Base-by-base conservation (phyloP, 306 rosid species). In the Chamaecrista fasciculata region DNA sequence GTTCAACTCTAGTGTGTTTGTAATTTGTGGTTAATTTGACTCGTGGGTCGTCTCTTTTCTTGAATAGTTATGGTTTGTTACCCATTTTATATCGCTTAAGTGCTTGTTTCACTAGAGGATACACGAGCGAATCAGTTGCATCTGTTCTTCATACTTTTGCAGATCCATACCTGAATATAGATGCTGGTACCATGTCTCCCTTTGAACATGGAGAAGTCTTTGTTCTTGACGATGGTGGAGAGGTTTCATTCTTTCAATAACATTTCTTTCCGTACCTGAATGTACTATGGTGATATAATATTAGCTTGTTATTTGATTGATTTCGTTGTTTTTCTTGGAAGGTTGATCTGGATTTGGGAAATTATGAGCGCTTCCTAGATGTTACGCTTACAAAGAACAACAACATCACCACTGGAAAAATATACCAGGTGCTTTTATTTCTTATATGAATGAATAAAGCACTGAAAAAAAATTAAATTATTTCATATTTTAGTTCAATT, bases 151-250 rank as follows among this genome's bases (percentile, higher is more conserved):
- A 4, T 1, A 23, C 4, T 25, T 18, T 56, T 80, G 72, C 79
- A 95, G 99, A 95, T 85, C 99, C 97, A 2, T 95, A 95, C 83
- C 81, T 95, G 88, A 95, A 95, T 51, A 95, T 90, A 6, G 99
- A 95, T 78, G 97, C 99, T 6, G 99, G 99, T n/a, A 95, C 99
- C 76, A 91, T 95, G 99, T 95, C 99, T 82, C 99, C 99, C 18
- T 95, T 95, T 71, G 99, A 95, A 57, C 99, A 95, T n/a, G 99
- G 99, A 24, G 97, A 95, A 74, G 99, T 95, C 73, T 95, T 95
- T 70, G 99, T 95, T 75, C 97, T 95, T 72, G 99, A 95, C 68
- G 99, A 95, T 65, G 96, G 99, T 5, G 99, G 99, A 50, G 99
- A 95, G 99, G 90, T 88, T 78, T 56, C 59, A 1, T 34, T 70